Evolutionary conservation across 2,329 filamentous ascomycete species (phyloP).

Genomic region (Calonectria ilicicola): DNA sequence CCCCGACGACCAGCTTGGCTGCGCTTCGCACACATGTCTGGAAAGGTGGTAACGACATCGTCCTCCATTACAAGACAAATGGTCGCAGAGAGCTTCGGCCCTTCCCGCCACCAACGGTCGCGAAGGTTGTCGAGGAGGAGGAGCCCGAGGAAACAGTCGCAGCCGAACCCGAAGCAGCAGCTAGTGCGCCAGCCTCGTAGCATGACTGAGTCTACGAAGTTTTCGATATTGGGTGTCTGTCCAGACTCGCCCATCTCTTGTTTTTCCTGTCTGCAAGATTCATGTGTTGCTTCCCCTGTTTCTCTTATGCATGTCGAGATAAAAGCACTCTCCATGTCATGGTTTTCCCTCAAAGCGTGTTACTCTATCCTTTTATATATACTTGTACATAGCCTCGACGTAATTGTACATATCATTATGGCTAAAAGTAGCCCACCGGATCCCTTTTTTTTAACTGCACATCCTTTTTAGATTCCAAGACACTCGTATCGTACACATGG

Average conservation of each 20-base stretch:
- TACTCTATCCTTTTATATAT: conserved; percentile 36
- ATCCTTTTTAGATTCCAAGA: conserved; percentile 6
- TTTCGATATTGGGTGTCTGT: not conserved
- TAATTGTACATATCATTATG: conserved; percentile 40
- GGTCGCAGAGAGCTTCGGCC: conserved; percentile 76
- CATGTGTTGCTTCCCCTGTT: conserved; percentile 3
- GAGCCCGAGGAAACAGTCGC: conserved; percentile 31
- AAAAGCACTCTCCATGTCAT: conserved; percentile 10
- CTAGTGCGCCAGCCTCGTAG: conserved; percentile 23
- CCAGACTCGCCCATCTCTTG: not conserved
- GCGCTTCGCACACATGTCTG: conserved; percentile 93
- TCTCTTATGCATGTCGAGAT: conserved; percentile 26
- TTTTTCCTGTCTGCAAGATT: not conserved
- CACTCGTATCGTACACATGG: conserved; percentile 33
- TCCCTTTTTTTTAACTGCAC: conserved; percentile 27
- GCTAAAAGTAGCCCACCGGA: conserved; percentile 34
- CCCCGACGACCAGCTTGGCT: conserved; percentile 90
- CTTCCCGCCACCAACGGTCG: conserved; percentile 37
- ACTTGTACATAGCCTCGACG: conserved; percentile 38
- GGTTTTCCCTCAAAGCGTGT: conserved; percentile 26
- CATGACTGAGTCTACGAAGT: not conserved
- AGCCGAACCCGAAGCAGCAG: conserved; percentile 30
- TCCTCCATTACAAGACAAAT: conserved; percentile 92
- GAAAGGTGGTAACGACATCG: conserved; percentile 93
- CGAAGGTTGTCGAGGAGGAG: conserved; percentile 35